Conservation (phyloP, 1,139 yeast genomes). For the Ogataea hybrid region DNA sequence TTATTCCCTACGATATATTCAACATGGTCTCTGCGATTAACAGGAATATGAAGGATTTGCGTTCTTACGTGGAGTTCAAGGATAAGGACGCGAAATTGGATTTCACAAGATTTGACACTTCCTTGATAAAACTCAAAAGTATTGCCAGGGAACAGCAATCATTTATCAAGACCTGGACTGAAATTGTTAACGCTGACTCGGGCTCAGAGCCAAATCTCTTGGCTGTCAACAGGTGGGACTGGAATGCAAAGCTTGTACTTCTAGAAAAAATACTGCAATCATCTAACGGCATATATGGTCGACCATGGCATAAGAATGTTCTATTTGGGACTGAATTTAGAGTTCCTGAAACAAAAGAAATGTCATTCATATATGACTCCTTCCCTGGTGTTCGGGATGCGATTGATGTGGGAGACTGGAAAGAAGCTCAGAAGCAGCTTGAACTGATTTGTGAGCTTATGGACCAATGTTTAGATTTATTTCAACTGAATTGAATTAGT, state of each 20-base stretch:
- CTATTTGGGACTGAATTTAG: constrained; percentile 69
- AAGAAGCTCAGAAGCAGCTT: constrained; percentile 55
- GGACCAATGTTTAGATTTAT: constrained; percentile 23
- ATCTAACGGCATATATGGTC: constrained; percentile 45
- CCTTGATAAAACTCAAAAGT: constrained; percentile 36
- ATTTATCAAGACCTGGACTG: constrained; percentile 58
- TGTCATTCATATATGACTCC: constrained; percentile 54
- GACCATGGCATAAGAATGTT: constrained; percentile 69
- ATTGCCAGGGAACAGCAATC: constrained; percentile 40
- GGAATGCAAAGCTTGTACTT: constrained; percentile 66
- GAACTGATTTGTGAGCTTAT: constrained; percentile 43
- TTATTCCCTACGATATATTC: constrained; percentile 66
- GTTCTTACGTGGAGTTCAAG: constrained; percentile 36
- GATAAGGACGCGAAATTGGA: constrained; percentile 32
- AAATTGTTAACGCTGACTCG: constrained; percentile 37
- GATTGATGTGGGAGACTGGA: constrained; percentile 47
- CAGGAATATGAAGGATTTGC: constrained; percentile 48
- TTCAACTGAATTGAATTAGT: constrained; percentile 25
- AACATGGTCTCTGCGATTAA: constrained; percentile 47
- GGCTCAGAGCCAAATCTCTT: constrained; percentile 69
- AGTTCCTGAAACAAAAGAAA: constrained; percentile 45
- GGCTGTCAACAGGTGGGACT: constrained; percentile 70
- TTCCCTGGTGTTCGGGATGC: constrained; percentile 78
- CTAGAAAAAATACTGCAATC: constrained; percentile 56
- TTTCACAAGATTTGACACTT: constrained; percentile 30